These are phyloP conservation scores for Coemansia sp. DNA, from an alignment of 192 early-diverging fungal genomes.

Conservation along the genomic window DNA sequence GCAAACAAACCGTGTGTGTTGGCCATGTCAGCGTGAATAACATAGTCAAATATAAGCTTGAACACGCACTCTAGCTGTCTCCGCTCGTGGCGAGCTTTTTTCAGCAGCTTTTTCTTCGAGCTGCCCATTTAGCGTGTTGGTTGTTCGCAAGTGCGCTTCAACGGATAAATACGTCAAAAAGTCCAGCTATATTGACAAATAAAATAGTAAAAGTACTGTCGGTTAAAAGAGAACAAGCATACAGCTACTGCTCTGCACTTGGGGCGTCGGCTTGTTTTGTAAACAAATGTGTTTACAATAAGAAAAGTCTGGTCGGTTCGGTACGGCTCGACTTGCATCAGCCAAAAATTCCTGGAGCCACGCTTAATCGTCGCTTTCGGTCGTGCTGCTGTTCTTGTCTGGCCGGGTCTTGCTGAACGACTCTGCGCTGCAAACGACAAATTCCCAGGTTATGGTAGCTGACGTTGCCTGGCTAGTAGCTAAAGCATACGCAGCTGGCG, in stretches of 20 bases:
- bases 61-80: conserved; percentile 14
- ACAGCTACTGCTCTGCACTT: neutral
- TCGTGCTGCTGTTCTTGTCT: neutral
- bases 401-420: conserved; percentile 2
- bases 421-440: neutral
- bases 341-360: neutral
- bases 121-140: conserved; percentile 9
- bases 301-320: neutral
- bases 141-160: neutral
- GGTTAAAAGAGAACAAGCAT: neutral
- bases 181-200: conserved; percentile 1
- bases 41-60: conserved; percentile 18
- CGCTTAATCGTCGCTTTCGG: neutral
- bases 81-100: neutral
- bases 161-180: neutral
- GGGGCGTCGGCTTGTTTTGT: neutral
- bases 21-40: conserved; percentile 7
- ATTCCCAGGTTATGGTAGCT: conserved; percentile 1
- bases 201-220: neutral
- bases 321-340: neutral
- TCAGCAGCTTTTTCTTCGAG: conserved; percentile 1
- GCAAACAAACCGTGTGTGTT: conserved; percentile 7
- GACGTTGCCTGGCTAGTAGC: conserved; percentile 28
- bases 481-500: conserved; percentile 46
- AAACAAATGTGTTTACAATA: conserved; percentile 8